Conservation (phyloP, 106 monocot genomes). For the Phalaenopsis aphrodite region DNA sequence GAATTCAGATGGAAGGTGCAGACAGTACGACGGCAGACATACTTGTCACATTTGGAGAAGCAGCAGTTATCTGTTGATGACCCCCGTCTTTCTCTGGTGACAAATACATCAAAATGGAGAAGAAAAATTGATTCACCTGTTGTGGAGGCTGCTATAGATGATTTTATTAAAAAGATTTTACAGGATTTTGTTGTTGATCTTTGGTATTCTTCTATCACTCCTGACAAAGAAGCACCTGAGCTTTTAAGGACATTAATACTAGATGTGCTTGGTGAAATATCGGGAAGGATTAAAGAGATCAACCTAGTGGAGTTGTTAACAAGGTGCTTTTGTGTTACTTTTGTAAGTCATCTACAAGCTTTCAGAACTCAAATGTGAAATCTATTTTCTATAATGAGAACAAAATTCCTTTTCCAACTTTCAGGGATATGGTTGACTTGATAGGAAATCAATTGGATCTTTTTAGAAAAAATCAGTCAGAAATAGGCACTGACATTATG, state of each 20-base stretch:
- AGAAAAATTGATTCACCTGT: conserved; percentile 76
- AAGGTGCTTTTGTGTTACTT: conserved; percentile 69
- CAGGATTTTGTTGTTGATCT: conserved; percentile 87
- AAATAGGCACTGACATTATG: conserved; percentile 81
- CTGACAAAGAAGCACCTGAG: conserved; percentile 90
- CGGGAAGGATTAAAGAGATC: conserved; percentile 74
- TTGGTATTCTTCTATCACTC: conserved; percentile 90
- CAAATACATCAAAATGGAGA: conserved; percentile 46
- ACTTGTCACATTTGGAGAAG: conserved; percentile 63
- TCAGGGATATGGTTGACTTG: conserved; percentile 87
- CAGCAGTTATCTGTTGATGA: conserved; percentile 62
- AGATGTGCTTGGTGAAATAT: conserved; percentile 84
- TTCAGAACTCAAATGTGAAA: neutral
- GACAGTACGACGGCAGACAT: conserved; percentile 34
- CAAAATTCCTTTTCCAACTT: conserved; percentile 16
- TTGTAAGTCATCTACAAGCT: conserved; percentile 36
- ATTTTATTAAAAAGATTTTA: conserved; percentile 76
- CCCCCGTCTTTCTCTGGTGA: conserved; percentile 42
- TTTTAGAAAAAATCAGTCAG: conserved; percentile 70
- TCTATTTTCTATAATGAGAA: conserved; percentile 9
- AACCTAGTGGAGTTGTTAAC: conserved; percentile 95
- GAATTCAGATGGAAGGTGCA: conserved; percentile 69
- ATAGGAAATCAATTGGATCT: conserved; percentile 81
- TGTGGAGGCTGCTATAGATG: conserved; percentile 67
- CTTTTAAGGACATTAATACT: conserved; percentile 69